Percentiles rank a stretch among this genome's conserved stretches.
These are phyloP conservation scores for Suillus bovinus DNA, from an alignment of 768 basidiomycete genomes.

Conservation along the genomic window DNA sequence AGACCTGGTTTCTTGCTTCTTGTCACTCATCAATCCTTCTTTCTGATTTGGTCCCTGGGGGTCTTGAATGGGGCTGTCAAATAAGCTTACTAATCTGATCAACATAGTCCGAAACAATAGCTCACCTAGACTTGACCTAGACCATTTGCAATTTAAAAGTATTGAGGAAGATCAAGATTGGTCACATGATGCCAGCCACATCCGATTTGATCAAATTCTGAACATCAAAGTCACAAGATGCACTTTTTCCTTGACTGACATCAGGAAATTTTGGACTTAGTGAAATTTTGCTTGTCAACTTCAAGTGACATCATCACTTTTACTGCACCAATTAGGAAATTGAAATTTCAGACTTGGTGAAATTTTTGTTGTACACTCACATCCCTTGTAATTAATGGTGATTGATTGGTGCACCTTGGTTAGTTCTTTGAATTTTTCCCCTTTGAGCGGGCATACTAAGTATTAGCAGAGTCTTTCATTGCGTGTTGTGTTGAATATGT, in stretches of 20 bases:
- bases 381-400: not conserved
- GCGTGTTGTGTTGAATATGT: no score
- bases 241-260: not conserved
- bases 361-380: not conserved
- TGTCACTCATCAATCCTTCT: constrained; percentile 1
- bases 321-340: no score
- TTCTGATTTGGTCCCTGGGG: not conserved
- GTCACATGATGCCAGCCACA: not conserved
- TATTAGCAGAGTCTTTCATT: not conserved
- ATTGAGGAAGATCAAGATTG: not conserved
- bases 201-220: not conserved
- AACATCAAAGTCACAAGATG: no score
- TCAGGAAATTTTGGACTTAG: not conserved
- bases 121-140: constrained; percentile 1
- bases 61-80: not conserved
- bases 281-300: not conserved
- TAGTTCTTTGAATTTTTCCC: not conserved
- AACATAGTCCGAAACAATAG: not conserved
- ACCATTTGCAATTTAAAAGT: not conserved
- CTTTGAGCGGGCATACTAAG: not conserved
- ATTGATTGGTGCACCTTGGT: no score
- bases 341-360: not conserved
- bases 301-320: no score
- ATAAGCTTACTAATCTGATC: not conserved
- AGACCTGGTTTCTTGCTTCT: not conserved